phyloP scores from a whole-genome alignment of 805 yeast genomes.

The Metschnikowia borealis region DNA sequence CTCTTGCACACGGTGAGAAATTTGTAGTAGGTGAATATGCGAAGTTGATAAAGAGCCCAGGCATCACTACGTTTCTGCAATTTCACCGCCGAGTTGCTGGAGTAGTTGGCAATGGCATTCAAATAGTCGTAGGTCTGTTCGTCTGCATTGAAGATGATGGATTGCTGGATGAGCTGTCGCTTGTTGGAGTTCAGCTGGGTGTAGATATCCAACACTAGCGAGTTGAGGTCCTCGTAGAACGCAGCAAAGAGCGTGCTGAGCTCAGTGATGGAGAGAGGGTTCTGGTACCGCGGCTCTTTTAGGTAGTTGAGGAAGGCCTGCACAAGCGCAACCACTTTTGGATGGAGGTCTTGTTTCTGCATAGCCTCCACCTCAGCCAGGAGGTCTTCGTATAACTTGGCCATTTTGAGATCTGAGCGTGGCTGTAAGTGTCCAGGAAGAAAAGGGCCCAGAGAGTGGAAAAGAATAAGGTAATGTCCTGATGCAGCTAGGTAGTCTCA shows the following conservation, averaged over 20 bases:
- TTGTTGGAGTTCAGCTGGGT: conserved; percentile 38
- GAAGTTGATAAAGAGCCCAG: conserved; percentile 34
- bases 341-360: conserved; percentile 21
- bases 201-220: conserved; percentile 28
- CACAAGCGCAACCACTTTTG: conserved; percentile 26
- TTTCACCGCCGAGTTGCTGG: conserved; percentile 30
- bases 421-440: too few relatives aligned
- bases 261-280: conserved; percentile 36
- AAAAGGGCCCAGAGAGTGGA: too few relatives aligned
- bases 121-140: conserved; percentile 36
- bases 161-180: conserved; percentile 32
- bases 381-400: conserved; percentile 14
- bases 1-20: conserved; percentile 30
- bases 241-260: conserved; percentile 30
- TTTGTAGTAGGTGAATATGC: conserved; percentile 41
- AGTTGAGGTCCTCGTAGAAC: conserved; percentile 38
- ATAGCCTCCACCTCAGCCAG: conserved; percentile 22
- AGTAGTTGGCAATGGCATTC: conserved; percentile 39
- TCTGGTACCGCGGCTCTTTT: conserved; percentile 41
- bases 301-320: conserved; percentile 30
- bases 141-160: conserved; percentile 25
- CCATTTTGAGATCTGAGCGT: background rate
- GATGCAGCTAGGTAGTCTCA: too few relatives aligned
- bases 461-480: too few relatives aligned
- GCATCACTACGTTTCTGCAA: conserved; percentile 34